Evolutionary conservation across 495 filamentous ascomycete genomes (phyloP), one percentile per base, ranked within the genome.

Genomic region (Chaetomium cochliodes): DNA sequence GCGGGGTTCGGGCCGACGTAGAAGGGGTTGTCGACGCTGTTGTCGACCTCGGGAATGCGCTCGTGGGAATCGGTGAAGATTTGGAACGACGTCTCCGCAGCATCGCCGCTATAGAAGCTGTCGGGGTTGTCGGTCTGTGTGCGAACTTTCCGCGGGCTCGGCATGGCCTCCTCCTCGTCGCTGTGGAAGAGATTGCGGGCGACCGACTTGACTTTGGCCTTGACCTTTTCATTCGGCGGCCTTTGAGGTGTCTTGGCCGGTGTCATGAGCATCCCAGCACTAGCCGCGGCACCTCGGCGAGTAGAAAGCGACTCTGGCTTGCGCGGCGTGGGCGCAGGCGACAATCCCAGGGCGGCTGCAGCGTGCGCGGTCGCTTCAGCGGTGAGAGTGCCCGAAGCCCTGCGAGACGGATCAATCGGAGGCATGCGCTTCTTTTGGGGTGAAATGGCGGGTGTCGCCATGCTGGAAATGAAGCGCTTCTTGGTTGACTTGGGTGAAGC

Each of bases 51-150:
- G 30, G 94, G 94, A 41, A 96, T 78, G 50, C 91, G 88, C 70
- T 96, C 93, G 71, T 90, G 88, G 3, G 90, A 89, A 70, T 98
- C 94, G 12, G 92, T 97, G 73, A 86, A 97, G 60, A 98, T 96
- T 68, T 86, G 77, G 65, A 98, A 92, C 13, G 83, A 73, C 47
- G 80, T 76, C n/a, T 78, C 79, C 22, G 74, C 67, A 13, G 73
- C 69, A 5, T 83, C 79, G 23, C 88, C 84, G 23, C 84, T 86
- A 37, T 74, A 79, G 70, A 89, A 87, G 73, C 88, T 88, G 57
- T 89, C 87, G n/a, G 96, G 73, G n/a, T 78, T 81, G 61, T 85
- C 78, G 73, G 87, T 86, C 69, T 78, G 76, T 15, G 74, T 77
- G 65, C 85, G 83, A 44, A 71, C 74, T 74, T 85, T 86, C 57